Conservation (phyloP, 2,329 filamentous ascomycete genomes). For the Fusarium graminum region DNA sequence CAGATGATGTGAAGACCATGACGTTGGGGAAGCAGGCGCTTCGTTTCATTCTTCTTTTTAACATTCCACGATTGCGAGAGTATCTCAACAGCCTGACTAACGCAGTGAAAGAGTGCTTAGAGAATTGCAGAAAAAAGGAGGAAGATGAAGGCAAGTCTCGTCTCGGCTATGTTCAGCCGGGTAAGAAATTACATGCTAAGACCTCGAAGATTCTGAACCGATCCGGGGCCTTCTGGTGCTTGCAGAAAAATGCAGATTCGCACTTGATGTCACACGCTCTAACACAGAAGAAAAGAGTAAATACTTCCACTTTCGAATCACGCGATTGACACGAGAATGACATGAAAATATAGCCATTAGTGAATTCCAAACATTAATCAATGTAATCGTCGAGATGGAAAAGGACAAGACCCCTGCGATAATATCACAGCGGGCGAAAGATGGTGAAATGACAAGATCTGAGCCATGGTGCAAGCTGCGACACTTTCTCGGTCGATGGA, state of each 20-base stretch:
- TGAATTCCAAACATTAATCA: no score
- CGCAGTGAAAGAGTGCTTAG: neutral
- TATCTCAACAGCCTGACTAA: neutral
- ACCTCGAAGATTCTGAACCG: neutral
- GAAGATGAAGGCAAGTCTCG: neutral
- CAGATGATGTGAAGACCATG: neutral
- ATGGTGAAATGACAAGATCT: constrained; percentile 15
- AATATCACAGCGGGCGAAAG: constrained; percentile 4
- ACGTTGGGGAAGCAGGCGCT: constrained; percentile 29
- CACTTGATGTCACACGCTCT: neutral
- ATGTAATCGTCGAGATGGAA: no score
- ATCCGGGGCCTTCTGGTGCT: neutral
- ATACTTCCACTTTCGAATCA: accelerated
- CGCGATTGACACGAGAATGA: neutral
- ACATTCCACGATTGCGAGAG: neutral
- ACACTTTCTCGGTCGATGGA: constrained; percentile 46
- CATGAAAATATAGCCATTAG: constrained; percentile 16
- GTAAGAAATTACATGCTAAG: neutral
- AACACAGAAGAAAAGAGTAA: neutral
- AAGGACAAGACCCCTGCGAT: no score
- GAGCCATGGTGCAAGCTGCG: constrained; percentile 41
- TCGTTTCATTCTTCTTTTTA: constrained; percentile 15
- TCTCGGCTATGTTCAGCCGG: no score
- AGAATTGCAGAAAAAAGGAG: neutral
- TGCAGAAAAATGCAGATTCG: neutral